Conservation (phyloP, 805 yeast genomes). For the Candida broadrunensis region DNA sequence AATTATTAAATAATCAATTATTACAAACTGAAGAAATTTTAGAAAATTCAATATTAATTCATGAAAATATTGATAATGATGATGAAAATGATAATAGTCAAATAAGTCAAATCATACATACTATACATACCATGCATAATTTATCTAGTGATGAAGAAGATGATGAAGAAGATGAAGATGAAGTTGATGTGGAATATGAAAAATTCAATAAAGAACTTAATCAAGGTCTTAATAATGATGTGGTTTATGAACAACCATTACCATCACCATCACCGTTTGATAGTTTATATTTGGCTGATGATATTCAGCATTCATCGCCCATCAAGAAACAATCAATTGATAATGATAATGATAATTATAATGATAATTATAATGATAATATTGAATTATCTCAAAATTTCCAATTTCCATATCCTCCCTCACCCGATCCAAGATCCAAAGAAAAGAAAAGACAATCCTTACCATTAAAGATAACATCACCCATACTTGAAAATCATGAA, state of each 20-base stretch:
- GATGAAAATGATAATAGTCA: background rate
- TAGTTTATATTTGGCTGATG: constrained; percentile 15
- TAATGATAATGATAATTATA: background rate
- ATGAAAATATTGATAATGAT: background rate
- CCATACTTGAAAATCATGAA: constrained; percentile 22
- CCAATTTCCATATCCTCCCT: constrained; percentile 27
- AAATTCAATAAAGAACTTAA: background rate
- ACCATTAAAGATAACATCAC: constrained; percentile 24
- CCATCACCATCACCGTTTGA: constrained; percentile 8
- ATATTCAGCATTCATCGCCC: constrained; percentile 25
- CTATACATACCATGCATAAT: constrained; percentile 21
- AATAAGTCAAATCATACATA: background rate
- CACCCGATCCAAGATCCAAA: constrained; percentile 29
- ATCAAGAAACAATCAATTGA: constrained; percentile 11
- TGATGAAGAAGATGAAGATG: constrained; percentile 9
- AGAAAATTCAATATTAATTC: constrained; percentile 2
- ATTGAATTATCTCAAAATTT: constrained; percentile 18
- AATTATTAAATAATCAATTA: constrained; percentile 3
- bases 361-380: constrained; percentile 6
- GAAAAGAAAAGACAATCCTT: constrained; percentile 30
- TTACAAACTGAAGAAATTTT: background rate
- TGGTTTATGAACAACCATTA: background rate
- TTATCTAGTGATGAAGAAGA: constrained; percentile 15
- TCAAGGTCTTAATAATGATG: background rate
- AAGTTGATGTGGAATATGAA: constrained; percentile 2